These are phyloP conservation scores for Trifolium repens DNA, from an alignment of 306 rosid species.

Conservation along the genomic window DNA sequence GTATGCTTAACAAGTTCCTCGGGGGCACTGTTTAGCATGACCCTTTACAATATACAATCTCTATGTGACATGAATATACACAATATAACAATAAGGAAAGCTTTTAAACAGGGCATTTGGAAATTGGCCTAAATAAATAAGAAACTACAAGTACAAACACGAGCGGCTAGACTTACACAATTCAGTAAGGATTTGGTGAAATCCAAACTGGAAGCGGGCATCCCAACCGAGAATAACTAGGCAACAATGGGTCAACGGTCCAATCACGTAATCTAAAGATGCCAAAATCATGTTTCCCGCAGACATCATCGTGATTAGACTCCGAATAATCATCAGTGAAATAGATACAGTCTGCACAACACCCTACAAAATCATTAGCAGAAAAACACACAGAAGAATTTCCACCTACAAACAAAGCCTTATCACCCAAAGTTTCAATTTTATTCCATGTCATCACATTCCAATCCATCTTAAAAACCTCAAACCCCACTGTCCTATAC, in stretches of 20 bases:
- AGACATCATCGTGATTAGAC: constrained; percentile 51
- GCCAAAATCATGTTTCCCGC: constrained; percentile 67
- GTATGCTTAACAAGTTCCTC: no score
- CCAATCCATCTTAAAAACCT: constrained; percentile 64
- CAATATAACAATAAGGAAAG: background rate
- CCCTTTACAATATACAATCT: constrained; percentile 8
- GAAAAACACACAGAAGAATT: constrained; percentile 61
- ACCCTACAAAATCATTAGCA: constrained; percentile 58
- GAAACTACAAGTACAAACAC: background rate
- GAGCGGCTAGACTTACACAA: background rate
- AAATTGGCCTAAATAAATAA: background rate
- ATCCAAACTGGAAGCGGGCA: constrained; percentile 73
- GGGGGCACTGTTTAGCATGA: no score
- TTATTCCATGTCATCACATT: constrained; percentile 47
- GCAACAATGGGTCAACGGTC: constrained; percentile 56
- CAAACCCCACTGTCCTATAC: constrained; percentile 60
- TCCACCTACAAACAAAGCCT: constrained; percentile 61
- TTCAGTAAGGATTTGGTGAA: constrained; percentile 65
- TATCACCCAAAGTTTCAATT: constrained; percentile 56
- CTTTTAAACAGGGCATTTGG: background rate
- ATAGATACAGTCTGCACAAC: constrained; percentile 62
- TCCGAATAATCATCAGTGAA: constrained; percentile 71
- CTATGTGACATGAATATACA: background rate
- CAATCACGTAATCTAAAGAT: constrained; percentile 55
- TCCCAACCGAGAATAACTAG: constrained; percentile 43